Conservation (phyloP, 164 flowering plant species). For the Dillenia turbinata region DNA sequence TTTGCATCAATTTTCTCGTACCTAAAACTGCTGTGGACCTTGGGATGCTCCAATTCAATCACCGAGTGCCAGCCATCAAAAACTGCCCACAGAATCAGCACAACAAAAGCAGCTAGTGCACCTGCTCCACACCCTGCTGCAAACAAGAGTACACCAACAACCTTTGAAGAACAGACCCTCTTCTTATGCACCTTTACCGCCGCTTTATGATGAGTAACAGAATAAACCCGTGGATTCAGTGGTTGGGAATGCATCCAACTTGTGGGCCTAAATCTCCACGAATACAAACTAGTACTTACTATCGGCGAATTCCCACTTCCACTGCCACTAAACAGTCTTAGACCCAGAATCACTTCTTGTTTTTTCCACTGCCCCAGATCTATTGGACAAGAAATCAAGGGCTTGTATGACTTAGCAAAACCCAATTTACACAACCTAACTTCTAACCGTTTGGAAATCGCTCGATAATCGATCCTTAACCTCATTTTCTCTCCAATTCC, state of each 20-base stretch:
- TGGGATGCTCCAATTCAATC: slow-evolving; percentile 51
- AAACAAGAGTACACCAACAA: slow-evolving; percentile 50
- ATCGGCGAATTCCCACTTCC: slow-evolving; percentile 41
- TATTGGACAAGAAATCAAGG: slow-evolving; percentile 46
- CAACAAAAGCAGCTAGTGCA: slow-evolving; percentile 49
- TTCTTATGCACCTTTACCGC: slow-evolving; percentile 15
- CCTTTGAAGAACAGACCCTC: slow-evolving; percentile 36
- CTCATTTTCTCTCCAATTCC: slow-evolving; percentile 48
- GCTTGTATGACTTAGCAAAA: slow-evolving; percentile 38
- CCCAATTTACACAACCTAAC: slow-evolving; percentile 53
- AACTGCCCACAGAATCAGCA: slow-evolving; percentile 51
- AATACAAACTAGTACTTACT: slow-evolving; percentile 37
- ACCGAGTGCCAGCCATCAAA: slow-evolving; percentile 43
- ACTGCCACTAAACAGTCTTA: slow-evolving; percentile 42
- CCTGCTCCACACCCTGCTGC: slow-evolving; percentile 57
- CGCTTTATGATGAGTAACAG: slow-evolving; percentile 10
- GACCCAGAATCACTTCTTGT: slow-evolving; percentile 48
- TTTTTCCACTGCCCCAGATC: slow-evolving; percentile 56
- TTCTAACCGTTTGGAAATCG: slow-evolving; percentile 50
- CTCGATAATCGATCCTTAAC: slow-evolving; percentile 77
- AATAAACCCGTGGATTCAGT: slow-evolving; percentile 44
- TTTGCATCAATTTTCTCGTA: slow-evolving; percentile 48
- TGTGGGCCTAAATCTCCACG: slow-evolving; percentile 68
- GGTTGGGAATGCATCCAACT: slow-evolving; percentile 83
- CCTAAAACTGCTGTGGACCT: slow-evolving; percentile 40